Base-by-base conservation (phyloP, 805 yeast genomes). In the Kluyveromyces dobzhanskii region DNA sequence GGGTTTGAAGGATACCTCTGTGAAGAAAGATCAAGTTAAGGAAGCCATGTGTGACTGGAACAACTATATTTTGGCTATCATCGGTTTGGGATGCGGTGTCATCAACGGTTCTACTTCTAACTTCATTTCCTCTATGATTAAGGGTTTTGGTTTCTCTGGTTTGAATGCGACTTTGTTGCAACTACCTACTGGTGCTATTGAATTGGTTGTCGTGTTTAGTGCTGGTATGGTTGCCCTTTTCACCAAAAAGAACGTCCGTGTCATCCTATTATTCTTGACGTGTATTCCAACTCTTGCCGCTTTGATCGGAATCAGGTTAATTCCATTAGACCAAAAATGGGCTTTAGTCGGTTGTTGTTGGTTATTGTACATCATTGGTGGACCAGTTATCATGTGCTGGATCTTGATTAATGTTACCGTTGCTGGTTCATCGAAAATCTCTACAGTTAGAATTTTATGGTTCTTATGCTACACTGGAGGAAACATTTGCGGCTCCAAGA, bases 371-470 rank as follows among this genome's bases (percentile, higher is more conserved):
- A 47, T 47, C 26, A 43, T 47, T 29, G 51, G 51, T 23, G 51
- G 51, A 1, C 51, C 51, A 17, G 51, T 47, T 27, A 47, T 47
- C 25, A 47, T 47, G 51, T 45, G 49, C 24, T 47, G 51, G 51
- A 34, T 47, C 28, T 26, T 47, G 36, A 40, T 47, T 28, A 47
- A 47, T 27, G 51, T 44, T 17, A 47, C 51, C 2, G 35, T 44
- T 12, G 51, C 51, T 10, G 51, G 51, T 5, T 47, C 51, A 8
- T 47, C 51, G 24, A 47, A 47, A 30, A 37, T 45, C 9, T 43
- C 49, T 10, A 42, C 46, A 10, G 41, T 40, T 13, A 47, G 44
- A 27, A 47, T 44, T 12, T 41, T 47, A 44, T 47, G 51, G 51
- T 47, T 47, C 33, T 23, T 47, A 35, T 30, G 42, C 32, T 47